Base-by-base conservation (phyloP, 2,329 filamentous ascomycete species). In the Clonostachys solani region DNA sequence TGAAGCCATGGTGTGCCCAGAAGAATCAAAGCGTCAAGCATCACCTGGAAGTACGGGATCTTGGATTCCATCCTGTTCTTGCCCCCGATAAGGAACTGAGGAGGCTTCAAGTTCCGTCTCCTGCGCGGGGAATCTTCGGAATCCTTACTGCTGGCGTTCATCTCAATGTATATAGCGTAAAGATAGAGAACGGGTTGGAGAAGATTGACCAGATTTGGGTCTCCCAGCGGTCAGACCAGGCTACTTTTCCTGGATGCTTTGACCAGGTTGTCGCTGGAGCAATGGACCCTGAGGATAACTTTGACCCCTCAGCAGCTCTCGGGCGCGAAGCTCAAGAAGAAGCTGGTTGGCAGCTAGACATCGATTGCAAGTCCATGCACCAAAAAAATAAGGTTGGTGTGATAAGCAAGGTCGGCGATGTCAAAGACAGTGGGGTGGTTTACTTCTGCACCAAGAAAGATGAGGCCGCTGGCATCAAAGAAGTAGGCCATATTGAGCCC, bases 191-290 rank as follows among this genome's bases (percentile, higher is more conserved):
- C 18, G 49, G 46, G 34, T 52, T 55, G 36, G 34, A 51, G 51
- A 47, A 58, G 15, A 38, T 50, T 15, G 33, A 47, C 37, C 38
- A 56, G 34, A 58, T 67, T 37, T 68, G 65, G 65, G 60, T 68
- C 36, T 57, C 64, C 18, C 56, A 56, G 44, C 58, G 66, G 5
- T 60, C 62, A 7, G 48, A 50, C 12, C 54, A 53, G 6, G 48
- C 60, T 16, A 62, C 61, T 12, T 68, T 66, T 47, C 55, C 64
- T 3, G 56, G 62, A 6, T 65, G 64, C 52, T 50, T 65, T 17
- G 66, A 68, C 45, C 66, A 68, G 49, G 52, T 65, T n/a, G 62
- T 65, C 12, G 65, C 64, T 1, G 66, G 66, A 15, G 64, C 58
- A 45, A 62, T 67, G 57, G 61, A 63, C 29, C 50, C 51, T 1